Conservation (phyloP, 2,329 filamentous ascomycete species). For the Ophiostoma fasciatum region DNA sequence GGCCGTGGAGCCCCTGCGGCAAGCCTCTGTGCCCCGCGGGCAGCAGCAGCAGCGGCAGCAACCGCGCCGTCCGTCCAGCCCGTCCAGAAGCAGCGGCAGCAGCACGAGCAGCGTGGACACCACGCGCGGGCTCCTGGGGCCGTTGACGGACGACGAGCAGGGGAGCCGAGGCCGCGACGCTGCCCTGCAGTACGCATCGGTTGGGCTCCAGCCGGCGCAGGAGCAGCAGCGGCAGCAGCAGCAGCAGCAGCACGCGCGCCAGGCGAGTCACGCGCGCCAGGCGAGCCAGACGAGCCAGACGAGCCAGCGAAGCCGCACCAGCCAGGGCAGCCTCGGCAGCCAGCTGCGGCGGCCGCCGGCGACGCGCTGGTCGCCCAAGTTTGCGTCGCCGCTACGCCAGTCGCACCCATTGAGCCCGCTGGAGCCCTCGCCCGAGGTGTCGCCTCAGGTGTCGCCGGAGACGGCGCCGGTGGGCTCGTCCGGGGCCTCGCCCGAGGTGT, state of each 20-base stretch:
- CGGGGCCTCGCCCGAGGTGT: not conserved
- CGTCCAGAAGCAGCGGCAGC: too few species aligned
- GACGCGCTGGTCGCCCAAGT: conserved; percentile 2
- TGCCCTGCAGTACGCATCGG: not conserved
- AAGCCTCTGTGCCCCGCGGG: not conserved
- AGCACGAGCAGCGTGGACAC: too few species aligned
- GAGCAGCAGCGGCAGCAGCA: not conserved
- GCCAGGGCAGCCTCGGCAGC: not conserved
- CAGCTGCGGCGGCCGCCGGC: not conserved
- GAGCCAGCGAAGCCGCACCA: too few species aligned
- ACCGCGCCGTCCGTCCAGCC: too few species aligned
- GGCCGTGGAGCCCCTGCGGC: not conserved
- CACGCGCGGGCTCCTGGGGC: not conserved
- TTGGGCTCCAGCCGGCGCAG: not conserved
- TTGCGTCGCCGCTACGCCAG: conserved; percentile 5
- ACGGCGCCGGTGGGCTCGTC: too few species aligned
- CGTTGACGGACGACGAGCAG: not conserved
- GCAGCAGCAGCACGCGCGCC: too few species aligned
- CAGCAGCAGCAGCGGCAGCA: not conserved
- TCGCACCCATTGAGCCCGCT: not conserved
- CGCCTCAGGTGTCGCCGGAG: too few species aligned
- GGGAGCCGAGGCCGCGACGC: not conserved
- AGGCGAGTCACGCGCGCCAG: too few species aligned
- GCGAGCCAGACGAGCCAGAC: too few species aligned
- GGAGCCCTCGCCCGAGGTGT: not conserved